Evolutionary conservation across 2,329 filamentous ascomycete species (phyloP).

Genomic region (Pseudocercospora cruenta): DNA sequence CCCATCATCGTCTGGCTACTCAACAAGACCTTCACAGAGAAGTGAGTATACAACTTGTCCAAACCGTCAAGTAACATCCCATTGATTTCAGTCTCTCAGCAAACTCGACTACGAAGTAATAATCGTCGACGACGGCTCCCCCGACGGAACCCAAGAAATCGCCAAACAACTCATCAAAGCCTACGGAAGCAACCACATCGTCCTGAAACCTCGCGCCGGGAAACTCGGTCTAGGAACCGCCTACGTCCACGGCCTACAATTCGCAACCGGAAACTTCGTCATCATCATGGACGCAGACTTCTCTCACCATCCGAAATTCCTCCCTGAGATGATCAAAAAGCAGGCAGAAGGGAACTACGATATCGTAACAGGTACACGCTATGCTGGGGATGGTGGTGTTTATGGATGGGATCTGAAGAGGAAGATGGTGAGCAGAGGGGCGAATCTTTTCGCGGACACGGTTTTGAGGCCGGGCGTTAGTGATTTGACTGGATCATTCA

Average conservation of each 20-base stretch:
- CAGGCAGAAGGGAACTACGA: constrained; percentile 83
- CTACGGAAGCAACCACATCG: constrained; percentile 71
- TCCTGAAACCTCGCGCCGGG: constrained; percentile 84
- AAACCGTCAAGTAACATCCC: too few species aligned
- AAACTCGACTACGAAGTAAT: constrained; percentile 96
- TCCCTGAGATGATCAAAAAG: constrained; percentile 84
- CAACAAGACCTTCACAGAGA: constrained; percentile 85
- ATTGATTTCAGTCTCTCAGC: constrained; percentile 51
- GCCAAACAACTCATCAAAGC: constrained; percentile 87
- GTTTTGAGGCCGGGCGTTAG: constrained; percentile 90
- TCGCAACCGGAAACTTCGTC: constrained; percentile 87
- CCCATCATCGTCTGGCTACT: constrained; percentile 95
- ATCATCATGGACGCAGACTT: constrained; percentile 99
- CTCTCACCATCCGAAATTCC: constrained; percentile 98
- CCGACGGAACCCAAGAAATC: constrained; percentile 90
- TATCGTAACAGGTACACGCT: constrained; percentile 95
- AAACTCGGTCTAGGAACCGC: constrained; percentile 97
- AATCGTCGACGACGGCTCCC: constrained; percentile 96
- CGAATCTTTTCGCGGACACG: constrained; percentile 95
- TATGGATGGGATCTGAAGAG: constrained; percentile 93
- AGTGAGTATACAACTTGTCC: too few species aligned
- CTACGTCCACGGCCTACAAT: constrained; percentile 93
- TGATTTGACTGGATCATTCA: constrained; percentile 92
- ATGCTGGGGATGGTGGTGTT: constrained; percentile 77
- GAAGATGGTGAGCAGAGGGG: constrained; percentile 77